phyloP scores from a whole-genome alignment of 2,329 filamentous ascomycete species.

The Venturia asperata region DNA sequence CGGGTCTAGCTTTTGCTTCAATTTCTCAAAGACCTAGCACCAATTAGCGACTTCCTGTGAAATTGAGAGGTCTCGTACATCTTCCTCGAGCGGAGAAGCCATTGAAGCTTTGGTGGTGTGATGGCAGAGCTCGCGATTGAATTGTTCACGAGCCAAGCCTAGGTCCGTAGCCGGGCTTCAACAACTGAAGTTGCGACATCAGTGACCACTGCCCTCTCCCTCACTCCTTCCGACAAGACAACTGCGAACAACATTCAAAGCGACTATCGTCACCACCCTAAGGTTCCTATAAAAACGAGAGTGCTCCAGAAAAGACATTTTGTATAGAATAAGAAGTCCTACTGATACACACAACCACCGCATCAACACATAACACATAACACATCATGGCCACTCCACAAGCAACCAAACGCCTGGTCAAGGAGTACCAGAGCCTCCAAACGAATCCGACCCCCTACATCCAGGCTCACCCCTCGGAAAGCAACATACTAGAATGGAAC shows the following conservation, averaged over 20 bases:
- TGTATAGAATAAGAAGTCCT: neutral
- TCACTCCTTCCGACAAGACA: too few relatives aligned
- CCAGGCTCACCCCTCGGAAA: slow-evolving; percentile 78
- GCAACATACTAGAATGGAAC: slow-evolving; percentile 92
- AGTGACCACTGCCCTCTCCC: too few relatives aligned
- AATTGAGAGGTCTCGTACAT: slow-evolving; percentile 34
- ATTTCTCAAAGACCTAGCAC: slow-evolving; percentile 51
- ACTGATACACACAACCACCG: neutral
- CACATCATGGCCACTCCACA: slow-evolving; percentile 34
- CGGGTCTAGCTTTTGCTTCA: slow-evolving; percentile 52
- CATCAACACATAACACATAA: slow-evolving; percentile 20
- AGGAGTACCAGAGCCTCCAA: slow-evolving; percentile 58
- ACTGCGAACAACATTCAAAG: neutral
- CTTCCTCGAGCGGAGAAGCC: slow-evolving; percentile 40
- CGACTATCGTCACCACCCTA: neutral
- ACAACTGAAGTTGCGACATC: too few relatives aligned
- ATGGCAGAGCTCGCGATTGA: neutral
- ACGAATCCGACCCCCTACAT: slow-evolving; percentile 84
- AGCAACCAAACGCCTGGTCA: slow-evolving; percentile 45
- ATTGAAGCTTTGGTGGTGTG: slow-evolving; percentile 26
- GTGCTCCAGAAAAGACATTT: neutral
- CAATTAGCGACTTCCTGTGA: slow-evolving; percentile 22
- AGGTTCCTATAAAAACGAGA: neutral
- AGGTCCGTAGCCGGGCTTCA: too few relatives aligned
- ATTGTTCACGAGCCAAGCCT: slow-evolving; percentile 5